phyloP scores from a whole-genome alignment of 805 yeast genomes.

The Metschnikowia anglica region DNA sequence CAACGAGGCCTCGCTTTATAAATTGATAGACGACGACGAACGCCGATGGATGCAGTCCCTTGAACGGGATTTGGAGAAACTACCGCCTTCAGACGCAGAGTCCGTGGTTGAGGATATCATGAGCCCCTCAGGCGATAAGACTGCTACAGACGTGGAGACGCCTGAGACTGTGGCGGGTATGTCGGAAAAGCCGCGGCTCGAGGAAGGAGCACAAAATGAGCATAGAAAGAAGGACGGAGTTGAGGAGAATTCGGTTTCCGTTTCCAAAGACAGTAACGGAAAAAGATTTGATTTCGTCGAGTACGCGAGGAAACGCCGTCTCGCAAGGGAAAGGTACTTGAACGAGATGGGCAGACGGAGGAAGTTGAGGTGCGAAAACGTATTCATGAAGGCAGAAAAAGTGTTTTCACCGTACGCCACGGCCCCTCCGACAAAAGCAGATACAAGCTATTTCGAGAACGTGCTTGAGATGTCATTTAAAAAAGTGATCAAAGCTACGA shows the following conservation, averaged over 20 bases:
- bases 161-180: not conserved
- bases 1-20: constrained; percentile 75
- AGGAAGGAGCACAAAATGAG: no score
- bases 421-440: constrained; percentile 23
- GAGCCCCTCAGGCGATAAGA: constrained; percentile 4
- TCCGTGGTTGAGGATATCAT: constrained; percentile 3
- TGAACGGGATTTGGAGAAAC: constrained; percentile 26
- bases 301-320: constrained; percentile 51
- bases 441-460: constrained; percentile 23
- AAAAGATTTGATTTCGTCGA: constrained; percentile 52
- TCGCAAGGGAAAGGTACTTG: constrained; percentile 33
- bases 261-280: not conserved
- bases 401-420: constrained; percentile 39
- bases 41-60: constrained; percentile 28
- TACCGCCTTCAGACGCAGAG: constrained; percentile 5
- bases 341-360: constrained; percentile 21
- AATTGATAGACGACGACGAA: constrained; percentile 47
- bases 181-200: not conserved
- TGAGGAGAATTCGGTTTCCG: no score
- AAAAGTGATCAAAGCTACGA: constrained; percentile 32
- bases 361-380: constrained; percentile 27
- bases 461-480: constrained; percentile 31
- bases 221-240: no score
- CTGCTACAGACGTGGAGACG: constrained; percentile 8
- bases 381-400: constrained; percentile 40